Base-by-base conservation (phyloP, 768 basidiomycete genomes). In the Tulasnella sp. region DNA sequence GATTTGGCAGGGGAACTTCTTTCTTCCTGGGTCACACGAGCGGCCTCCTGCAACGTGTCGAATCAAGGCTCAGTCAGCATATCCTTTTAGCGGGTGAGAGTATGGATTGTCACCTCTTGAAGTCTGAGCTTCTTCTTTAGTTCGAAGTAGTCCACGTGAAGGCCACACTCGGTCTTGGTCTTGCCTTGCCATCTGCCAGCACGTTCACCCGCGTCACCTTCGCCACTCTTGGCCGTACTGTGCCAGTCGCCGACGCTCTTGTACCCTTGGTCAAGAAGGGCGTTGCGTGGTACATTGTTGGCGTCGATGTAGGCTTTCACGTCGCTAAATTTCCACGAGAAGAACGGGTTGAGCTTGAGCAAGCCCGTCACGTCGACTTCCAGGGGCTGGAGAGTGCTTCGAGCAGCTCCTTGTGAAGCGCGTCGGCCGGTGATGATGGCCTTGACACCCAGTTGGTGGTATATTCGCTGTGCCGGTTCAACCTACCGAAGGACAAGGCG, bases 201-300 rank as follows among this genome's bases (percentile, higher is more conserved):
- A 23, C 96, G 78, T 70, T 99, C 96, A 3, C 76, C 78, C 0
- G 67, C 70, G 59, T 88, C 88, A 39, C 84, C 78, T 7, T 72
- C 73, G 0, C 78, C 82, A 59, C 81, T 82, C 63, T 69, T 75
- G 19, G 56, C 75, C 0, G 96, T 99, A 61, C 89, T 93, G 71
- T 99, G 96, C 87, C 93, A 94, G 70, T 99, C 96, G 3, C 96
- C 96, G 61, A 99, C 81, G 66, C 88, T 91, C 64, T 83, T 84
- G 73, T 98, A 99, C 2, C 96, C 96, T 67, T 90, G 81, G 59
- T 80, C 81, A 37, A 99, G 77, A 4, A 99, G 75, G 59, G 77
- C 80, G 73, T 99, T 98, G 60, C 81, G 79, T 2, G 93, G 93
- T 0, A 97, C 92, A 42, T 79, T 71, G 70, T 97, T 80, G 59